These are phyloP conservation scores for Vigna unguiculata DNA, from an alignment of 306 rosid species.

Conservation along the genomic window DNA sequence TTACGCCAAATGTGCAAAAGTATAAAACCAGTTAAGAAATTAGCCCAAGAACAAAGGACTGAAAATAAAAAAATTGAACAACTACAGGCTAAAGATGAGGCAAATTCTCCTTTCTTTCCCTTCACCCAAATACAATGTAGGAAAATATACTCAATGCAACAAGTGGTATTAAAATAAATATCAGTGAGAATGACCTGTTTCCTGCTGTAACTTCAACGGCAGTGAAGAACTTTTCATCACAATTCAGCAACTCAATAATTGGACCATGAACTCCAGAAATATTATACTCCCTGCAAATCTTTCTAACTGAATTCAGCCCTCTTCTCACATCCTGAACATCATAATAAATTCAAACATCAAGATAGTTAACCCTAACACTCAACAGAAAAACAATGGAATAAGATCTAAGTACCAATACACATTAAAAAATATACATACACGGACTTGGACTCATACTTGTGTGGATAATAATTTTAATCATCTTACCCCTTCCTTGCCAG, in stretches of 20 bases:
- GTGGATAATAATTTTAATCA: background rate
- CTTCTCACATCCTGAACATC: conserved; percentile 88
- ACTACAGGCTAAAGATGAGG: background rate
- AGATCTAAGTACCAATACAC: background rate
- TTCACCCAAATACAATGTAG: background rate
- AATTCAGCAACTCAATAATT: conserved; percentile 87
- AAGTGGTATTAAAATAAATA: background rate
- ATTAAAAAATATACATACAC: background rate
- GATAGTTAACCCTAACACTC: conserved; percentile 22
- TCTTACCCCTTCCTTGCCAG: background rate
- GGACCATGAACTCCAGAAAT: conserved; percentile 95
- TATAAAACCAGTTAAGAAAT: conserved; percentile 7
- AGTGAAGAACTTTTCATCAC: conserved; percentile 90
- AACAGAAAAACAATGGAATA: background rate
- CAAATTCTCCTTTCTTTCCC: conserved; percentile 13
- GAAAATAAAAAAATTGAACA: conserved; percentile 12
- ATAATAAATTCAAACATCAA: conserved; percentile 28
- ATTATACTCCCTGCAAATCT: conserved; percentile 71
- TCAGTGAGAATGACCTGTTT: conserved; percentile 66
- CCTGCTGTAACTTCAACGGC: conserved; percentile 99
- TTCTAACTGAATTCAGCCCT: conserved; percentile 90
- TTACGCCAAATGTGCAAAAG: conserved; percentile 24
- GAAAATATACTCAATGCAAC: conserved; percentile 26
- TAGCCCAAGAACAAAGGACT: conserved; percentile 7
- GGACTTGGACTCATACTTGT: background rate